These are phyloP conservation scores for Sinapis alba DNA, from an alignment of 441 rosid genomes.

Conservation along the genomic window DNA sequence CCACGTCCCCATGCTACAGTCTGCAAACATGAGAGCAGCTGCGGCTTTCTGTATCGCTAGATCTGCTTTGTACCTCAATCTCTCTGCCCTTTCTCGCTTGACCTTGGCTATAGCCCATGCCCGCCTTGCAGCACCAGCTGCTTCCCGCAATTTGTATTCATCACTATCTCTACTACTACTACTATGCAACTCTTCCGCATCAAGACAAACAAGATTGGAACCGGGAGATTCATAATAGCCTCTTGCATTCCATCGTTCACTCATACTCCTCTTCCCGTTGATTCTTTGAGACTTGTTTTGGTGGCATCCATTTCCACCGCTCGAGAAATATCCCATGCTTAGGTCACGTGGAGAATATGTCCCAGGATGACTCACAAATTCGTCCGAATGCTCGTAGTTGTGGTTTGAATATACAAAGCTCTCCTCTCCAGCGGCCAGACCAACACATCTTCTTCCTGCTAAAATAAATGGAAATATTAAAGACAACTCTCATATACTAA, in stretches of 20 bases:
- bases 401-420: conserved; percentile 53
- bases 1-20: neutral
- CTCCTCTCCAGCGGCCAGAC: conserved; percentile 72
- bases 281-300: conserved; percentile 52
- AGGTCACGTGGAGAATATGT: conserved; percentile 56
- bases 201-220: conserved; percentile 41
- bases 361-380: conserved; percentile 60
- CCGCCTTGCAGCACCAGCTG: conserved; percentile 69
- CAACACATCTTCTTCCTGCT: conserved; percentile 79
- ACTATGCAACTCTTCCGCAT: conserved; percentile 44
- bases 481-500: neutral
- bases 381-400: conserved; percentile 58
- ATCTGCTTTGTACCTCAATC: conserved; percentile 79
- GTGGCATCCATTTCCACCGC: conserved; percentile 54
- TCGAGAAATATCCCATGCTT: conserved; percentile 49
- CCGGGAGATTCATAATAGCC: conserved; percentile 54
- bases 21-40: conserved; percentile 52
- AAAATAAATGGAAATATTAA: conserved; percentile 30
- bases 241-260: conserved; percentile 50
- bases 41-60: conserved; percentile 90
- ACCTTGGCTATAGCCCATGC: conserved; percentile 70
- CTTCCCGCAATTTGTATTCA: conserved; percentile 68
- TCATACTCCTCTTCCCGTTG: conserved; percentile 53
- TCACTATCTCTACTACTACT: conserved; percentile 60
- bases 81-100: conserved; percentile 84